These are phyloP conservation scores for Nakaseomyces delphensis DNA, from an alignment of 1,139 yeast species.

Conservation along the genomic window DNA sequence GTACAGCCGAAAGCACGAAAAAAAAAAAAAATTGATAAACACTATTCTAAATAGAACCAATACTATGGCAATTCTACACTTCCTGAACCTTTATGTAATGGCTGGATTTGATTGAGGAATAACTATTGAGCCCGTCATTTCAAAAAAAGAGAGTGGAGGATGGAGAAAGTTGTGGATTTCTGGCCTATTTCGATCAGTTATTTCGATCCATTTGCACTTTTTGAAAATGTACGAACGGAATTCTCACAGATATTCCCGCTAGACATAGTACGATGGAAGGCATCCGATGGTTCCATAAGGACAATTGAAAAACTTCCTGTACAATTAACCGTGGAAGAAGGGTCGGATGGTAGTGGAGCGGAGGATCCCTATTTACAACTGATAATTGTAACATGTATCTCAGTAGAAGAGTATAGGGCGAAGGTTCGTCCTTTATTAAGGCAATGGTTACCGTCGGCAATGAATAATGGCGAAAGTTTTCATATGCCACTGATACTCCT, in stretches of 20 bases:
- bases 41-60: no score
- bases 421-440: conserved; percentile 72
- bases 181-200: conserved; percentile 46
- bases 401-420: conserved; percentile 63
- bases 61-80: no score
- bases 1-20: no score
- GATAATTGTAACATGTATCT: conserved; percentile 60
- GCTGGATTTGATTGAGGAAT: no score
- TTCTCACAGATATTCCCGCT: conserved; percentile 52
- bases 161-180: neutral
- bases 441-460: conserved; percentile 59
- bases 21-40: no score
- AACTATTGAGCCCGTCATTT: neutral
- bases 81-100: no score
- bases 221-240: conserved; percentile 44
- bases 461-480: conserved; percentile 5
- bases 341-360: conserved; percentile 6
- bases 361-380: conserved; percentile 52
- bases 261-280: conserved; percentile 73
- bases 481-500: conserved; percentile 24
- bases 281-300: conserved; percentile 45
- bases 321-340: conserved; percentile 49
- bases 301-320: conserved; percentile 61
- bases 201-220: conserved; percentile 78
- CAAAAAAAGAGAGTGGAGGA: neutral